phyloP scores from a whole-genome alignment of 2,329 filamentous ascomycete genomes.

The Exserohilum rostratum region DNA sequence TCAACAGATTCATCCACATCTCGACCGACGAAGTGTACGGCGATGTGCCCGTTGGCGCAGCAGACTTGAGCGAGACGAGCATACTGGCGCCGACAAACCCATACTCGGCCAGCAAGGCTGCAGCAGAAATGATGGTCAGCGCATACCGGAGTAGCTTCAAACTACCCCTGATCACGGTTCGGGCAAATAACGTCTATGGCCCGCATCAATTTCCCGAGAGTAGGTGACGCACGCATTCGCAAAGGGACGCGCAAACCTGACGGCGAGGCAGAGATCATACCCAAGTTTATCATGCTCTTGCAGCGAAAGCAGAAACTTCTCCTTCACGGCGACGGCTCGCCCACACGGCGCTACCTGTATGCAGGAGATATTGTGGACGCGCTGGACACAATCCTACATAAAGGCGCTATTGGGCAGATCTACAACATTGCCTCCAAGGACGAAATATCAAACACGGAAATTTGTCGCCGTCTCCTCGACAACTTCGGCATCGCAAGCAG shows the following conservation, averaged over 20 bases:
- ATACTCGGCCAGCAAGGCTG: constrained; percentile 80
- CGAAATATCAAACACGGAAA: constrained; percentile 75
- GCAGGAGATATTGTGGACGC: constrained; percentile 81
- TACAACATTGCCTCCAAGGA: constrained; percentile 84
- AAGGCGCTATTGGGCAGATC: constrained; percentile 73
- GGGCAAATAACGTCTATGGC: constrained; percentile 85
- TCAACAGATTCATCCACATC: constrained; percentile 79
- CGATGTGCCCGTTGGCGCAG: constrained; percentile 73
- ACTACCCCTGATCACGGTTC: constrained; percentile 77
- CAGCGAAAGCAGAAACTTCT: constrained; percentile 70
- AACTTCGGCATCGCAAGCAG: constrained; percentile 61
- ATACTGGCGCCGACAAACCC: constrained; percentile 81
- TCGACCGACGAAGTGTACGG: constrained; percentile 88
- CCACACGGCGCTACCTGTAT: constrained; percentile 77
- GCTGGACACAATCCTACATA: constrained; percentile 83
- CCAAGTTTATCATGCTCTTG: constrained; percentile 78
- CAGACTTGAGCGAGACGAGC: constrained; percentile 74
- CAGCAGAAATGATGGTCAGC: constrained; percentile 84
- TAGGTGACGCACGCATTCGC: constrained; percentile 52
- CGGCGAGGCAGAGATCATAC: constrained; percentile 72
- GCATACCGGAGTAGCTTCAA: constrained; percentile 86
- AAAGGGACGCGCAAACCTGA: constrained; percentile 14
- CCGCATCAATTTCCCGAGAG: constrained; percentile 85
- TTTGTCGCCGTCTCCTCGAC: constrained; percentile 69
- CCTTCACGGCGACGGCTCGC: constrained; percentile 77